Percentiles rank a stretch among this genome's conserved stretches.
These are phyloP conservation scores for Chaetomium sp. DNA, from an alignment of 2,329 filamentous ascomycete genomes.

Conservation along the genomic window DNA sequence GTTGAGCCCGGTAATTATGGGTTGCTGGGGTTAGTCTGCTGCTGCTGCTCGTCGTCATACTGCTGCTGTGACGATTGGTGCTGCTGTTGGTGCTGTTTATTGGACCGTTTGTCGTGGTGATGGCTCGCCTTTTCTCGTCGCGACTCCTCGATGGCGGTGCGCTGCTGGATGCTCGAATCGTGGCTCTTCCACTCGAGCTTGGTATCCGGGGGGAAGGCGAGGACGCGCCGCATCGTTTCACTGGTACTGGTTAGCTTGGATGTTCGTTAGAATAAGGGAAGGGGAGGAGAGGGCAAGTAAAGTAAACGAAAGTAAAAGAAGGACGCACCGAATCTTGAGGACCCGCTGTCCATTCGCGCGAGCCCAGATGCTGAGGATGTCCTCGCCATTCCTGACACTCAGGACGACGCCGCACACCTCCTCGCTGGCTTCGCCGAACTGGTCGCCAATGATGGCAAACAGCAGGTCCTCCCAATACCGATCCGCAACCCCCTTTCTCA, in stretches of 20 bases:
- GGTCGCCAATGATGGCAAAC: constrained; percentile 84
- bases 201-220: constrained; percentile 81
- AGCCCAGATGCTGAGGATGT: constrained; percentile 97
- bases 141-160: constrained; percentile 82
- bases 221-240: constrained; percentile 87
- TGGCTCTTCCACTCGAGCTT: constrained; percentile 94
- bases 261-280: too few relatives aligned
- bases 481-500: constrained; percentile 96
- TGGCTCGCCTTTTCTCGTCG: constrained; percentile 72
- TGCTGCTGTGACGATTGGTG: constrained; percentile 14
- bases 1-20: not conserved
- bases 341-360: constrained; percentile 88
- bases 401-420: constrained; percentile 94
- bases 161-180: constrained; percentile 89
- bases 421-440: constrained; percentile 86
- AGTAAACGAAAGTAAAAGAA: constrained; percentile 2
- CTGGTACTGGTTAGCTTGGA: constrained; percentile 40
- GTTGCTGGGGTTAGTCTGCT: constrained; percentile 10
- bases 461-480: constrained; percentile 95
- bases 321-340: constrained; percentile 79
- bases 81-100: constrained; percentile 27
- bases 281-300: not conserved
- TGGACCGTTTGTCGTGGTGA: constrained; percentile 28
- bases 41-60: constrained; percentile 23
- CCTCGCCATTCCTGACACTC: constrained; percentile 90